Conservation (phyloP, 345 rosid genomes). For the Psidium guajava region DNA sequence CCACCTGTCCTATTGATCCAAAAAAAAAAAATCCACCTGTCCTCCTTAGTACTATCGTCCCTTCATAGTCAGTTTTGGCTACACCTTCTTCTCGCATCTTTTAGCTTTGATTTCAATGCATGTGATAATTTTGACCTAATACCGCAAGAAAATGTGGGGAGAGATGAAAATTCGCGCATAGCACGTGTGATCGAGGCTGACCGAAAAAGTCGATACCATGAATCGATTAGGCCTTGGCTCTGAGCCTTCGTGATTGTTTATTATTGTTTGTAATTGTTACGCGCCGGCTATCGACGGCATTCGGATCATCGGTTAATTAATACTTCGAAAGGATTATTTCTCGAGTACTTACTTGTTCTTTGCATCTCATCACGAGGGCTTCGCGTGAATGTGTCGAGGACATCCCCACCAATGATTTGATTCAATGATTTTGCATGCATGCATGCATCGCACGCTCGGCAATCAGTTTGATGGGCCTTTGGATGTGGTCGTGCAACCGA, state of each 20-base stretch:
- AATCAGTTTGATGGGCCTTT: background rate
- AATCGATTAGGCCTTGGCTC: fast-evolving
- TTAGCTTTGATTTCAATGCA: background rate
- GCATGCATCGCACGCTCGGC: background rate
- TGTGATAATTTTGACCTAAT: background rate
- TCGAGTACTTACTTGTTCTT: background rate
- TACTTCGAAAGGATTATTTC: fast-evolving
- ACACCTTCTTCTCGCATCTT: background rate
- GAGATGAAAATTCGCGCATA: background rate
- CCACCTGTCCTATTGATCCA: too few relatives aligned
- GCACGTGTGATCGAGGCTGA: background rate
- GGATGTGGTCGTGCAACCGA: background rate
- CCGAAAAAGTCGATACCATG: background rate
- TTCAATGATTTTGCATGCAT: background rate
- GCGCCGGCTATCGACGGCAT: fast-evolving
- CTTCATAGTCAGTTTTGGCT: background rate
- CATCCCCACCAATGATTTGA: background rate
- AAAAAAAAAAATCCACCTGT: too few relatives aligned
- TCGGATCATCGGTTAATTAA: fast-evolving
- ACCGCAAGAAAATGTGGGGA: background rate
- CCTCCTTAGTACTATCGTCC: background rate
- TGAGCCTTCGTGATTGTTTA: background rate
- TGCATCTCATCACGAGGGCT: background rate
- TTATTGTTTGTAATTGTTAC: background rate
- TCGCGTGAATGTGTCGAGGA: background rate